Evolutionary conservation across 2,329 filamentous ascomycete species (phyloP), one percentile per base, ranked within the genome.

Genomic region (Meredithiella fracta): DNA sequence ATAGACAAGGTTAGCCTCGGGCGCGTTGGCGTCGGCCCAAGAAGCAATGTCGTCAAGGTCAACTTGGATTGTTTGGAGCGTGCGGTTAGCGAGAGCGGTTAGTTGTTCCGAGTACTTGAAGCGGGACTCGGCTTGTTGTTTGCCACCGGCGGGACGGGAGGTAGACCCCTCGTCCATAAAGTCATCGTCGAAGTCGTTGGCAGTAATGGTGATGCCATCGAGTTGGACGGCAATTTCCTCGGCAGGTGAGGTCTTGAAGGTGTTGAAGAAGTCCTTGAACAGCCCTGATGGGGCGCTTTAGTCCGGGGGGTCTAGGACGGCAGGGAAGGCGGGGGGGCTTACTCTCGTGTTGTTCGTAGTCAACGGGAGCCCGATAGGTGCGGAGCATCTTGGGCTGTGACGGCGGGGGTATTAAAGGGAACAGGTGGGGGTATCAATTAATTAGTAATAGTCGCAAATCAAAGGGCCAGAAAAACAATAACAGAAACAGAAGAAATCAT

Each of bases 281-380:
- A 85, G 84, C 63, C 69, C 86, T 91, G 63, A 49, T 55, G 58
- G n/a, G 34, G 31, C 14, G n/a, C 15, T 31, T 54, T 44, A 17
- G 62, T 68, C 3, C 23, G 22, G 3, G 44, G 4, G 44, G 8
- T 22, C 23, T 23, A 44, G 29, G 52, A 47, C 47, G 38, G 26
- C 4, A 38, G 53, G 38, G 17, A 9, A 2, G 44, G 22, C 38
- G 38, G 44, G 11, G 22, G 44, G 44, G 68, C 81, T 63, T 70
- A 89, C 86, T 73, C 70, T 92, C 81, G 69, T 98, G 92, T 64
- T 82, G 81, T 65, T 82, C 79, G 72, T 98, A 98, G 68, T 94
- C 83, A 64, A 95, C 88, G 53, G 85, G 60, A 14, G 60, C 56
- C 26, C 55, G 56, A 56, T 59, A 60, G 15, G 57, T 58, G 53